phyloP scores from a whole-genome alignment of 768 basidiomycete species.

The Piloderma croceum region DNA sequence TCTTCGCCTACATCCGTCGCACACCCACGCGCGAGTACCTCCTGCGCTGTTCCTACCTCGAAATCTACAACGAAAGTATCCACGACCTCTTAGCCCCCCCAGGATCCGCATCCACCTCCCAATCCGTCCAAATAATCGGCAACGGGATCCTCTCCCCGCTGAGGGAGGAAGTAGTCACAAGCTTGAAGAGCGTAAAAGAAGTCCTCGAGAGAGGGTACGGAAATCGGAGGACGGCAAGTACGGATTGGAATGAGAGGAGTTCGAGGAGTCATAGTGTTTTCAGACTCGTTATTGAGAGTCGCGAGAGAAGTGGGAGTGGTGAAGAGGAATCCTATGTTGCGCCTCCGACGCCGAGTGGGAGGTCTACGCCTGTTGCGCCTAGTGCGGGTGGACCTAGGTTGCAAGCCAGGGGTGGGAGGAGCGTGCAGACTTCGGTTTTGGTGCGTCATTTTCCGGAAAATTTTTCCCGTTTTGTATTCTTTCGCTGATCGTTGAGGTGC shows the following conservation, averaged over 20 bases:
- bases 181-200: conserved; percentile 77
- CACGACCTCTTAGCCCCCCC: conserved; percentile 81
- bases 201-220: conserved; percentile 83
- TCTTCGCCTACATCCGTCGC: conserved; percentile 76
- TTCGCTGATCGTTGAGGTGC: no score
- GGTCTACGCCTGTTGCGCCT: conserved; percentile 47
- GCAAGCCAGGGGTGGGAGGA: conserved; percentile 73
- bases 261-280: conserved; percentile 94
- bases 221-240: conserved; percentile 84
- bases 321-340: conserved; percentile 47
- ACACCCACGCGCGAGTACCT: conserved; percentile 84
- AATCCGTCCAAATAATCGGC: conserved; percentile 72
- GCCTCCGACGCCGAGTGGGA: conserved; percentile 27
- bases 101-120: conserved; percentile 35
- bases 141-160: conserved; percentile 66
- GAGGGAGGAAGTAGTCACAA: conserved; percentile 91
- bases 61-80: conserved; percentile 93
- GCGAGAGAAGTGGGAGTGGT: conserved; percentile 43
- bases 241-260: conserved; percentile 98
- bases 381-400: conserved; percentile 59
- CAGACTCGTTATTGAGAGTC: conserved; percentile 84
- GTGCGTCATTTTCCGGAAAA: conserved; percentile 31
- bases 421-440: conserved; percentile 72
- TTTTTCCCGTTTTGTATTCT: no score
- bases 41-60: conserved; percentile 92